Evolutionary conservation across 305 asterid genomes (phyloP).

Genomic region (Coffea humblotiana): DNA sequence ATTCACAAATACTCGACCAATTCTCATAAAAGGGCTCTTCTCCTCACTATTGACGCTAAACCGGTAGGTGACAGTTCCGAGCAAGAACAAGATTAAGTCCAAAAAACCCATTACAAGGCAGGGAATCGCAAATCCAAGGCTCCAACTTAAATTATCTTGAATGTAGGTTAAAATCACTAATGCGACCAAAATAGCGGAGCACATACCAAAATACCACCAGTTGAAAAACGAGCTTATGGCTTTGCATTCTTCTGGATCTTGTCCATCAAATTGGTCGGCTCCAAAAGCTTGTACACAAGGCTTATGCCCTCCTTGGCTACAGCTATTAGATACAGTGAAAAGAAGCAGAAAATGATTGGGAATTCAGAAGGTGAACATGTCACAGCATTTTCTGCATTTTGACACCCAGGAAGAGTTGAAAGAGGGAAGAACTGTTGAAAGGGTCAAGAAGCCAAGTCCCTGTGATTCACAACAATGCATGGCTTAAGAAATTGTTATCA

Average conservation of each 20-base stretch:
- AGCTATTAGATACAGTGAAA: conserved; percentile 38
- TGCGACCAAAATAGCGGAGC: conserved; percentile 35
- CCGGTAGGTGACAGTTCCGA: conserved; percentile 31
- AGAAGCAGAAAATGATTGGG: conserved; percentile 10
- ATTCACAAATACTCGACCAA: background rate
- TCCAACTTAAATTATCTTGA: conserved; percentile 34
- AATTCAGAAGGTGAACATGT: background rate
- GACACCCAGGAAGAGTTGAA: background rate
- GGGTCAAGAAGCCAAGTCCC: conserved; percentile 37
- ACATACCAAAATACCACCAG: conserved; percentile 52
- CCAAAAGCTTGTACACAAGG: conserved; percentile 71
- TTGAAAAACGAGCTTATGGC: conserved; percentile 57
- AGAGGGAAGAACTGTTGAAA: conserved; percentile 25
- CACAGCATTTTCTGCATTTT: background rate
- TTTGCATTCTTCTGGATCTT: conserved; percentile 39
- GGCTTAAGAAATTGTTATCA: background rate
- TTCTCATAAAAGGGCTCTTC: conserved; percentile 22
- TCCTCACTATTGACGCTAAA: conserved; percentile 7
- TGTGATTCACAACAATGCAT: conserved; percentile 6
- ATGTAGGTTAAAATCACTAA: conserved; percentile 35
- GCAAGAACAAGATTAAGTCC: conserved; percentile 4
- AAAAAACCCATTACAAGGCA: conserved; percentile 16
- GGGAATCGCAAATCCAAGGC: conserved; percentile 59
- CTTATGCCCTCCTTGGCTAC: conserved; percentile 63
- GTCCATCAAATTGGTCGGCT: conserved; percentile 58